Evolutionary conservation across 805 yeast genomes (phyloP), one percentile per base, ranked within the genome.

Genomic region (Nakazawaea molendinolei): DNA sequence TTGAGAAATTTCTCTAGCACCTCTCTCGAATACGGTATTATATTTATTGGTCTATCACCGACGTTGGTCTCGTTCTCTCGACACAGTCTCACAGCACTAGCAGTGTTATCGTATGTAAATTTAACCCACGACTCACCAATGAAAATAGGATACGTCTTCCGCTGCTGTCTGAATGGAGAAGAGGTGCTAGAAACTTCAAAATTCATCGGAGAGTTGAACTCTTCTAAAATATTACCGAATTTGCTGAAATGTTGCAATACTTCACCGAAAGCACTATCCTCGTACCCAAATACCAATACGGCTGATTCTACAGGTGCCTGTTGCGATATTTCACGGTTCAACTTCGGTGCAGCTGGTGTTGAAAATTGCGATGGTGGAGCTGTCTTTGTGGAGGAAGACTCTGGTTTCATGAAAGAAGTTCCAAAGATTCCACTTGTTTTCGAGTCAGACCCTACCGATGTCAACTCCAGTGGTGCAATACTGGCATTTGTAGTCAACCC

Each of bases 61-160:
- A 79, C 56, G 55, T 71, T 48, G 55, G 63, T 38, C 18, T 69
- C 63, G 52, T 86, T 84, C 51, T 87, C 95, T 44, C 83, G 78
- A 29, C 89, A 61, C 0, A 98, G 96, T 38, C 95, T 76, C 13
- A 75, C 56, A 2, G 95, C 96, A 8, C 89, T 71, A 2, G 79
- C 63, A 6, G 82, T 73, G 40, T 78, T 79, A 39, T 77, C 81
- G 55, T 76, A 92, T 3, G 97, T 89, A 36, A 90, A 54, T 52
- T 87, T 84, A n/a, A 89, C 77, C 97, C 97, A 90, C 26, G 85
- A 78, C 31, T 76, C 72, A 1, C 97, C 97, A 9, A 89, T 71
- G 56, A 76, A 83, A 7, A 90, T 79, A 3, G 96, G 94, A 22
- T 55, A 39, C 50, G 62, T 55, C 45, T 58, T 65, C 9, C 32